A percentile compares a stretch with the other conserved stretches of the same genome.
phyloP scores from a whole-genome alignment of 108 stramenopile genomes.

The Nitzschia sp. region DNA sequence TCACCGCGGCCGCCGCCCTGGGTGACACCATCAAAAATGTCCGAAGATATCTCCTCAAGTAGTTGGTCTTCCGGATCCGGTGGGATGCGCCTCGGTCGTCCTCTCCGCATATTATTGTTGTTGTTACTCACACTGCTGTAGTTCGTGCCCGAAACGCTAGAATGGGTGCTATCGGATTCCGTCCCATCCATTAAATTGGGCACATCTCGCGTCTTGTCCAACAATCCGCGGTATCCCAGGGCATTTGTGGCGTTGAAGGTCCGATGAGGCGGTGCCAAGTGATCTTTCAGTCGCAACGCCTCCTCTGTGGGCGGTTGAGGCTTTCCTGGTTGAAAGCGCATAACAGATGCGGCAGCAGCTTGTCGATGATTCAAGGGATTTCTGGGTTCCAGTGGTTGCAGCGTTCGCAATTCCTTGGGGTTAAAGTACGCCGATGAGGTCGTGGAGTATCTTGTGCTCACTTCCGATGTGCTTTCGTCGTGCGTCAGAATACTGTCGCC shows the following conservation, averaged over 20 bases:
- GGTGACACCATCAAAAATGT: constrained; percentile 32
- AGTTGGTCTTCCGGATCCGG: constrained; percentile 21
- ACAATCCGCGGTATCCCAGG: constrained; percentile 61
- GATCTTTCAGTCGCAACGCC: constrained; percentile 43
- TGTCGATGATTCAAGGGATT: not conserved
- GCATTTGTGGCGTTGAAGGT: constrained; percentile 18
- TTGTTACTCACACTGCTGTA: no score
- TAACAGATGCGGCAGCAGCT: constrained; percentile 28
- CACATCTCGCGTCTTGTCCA: constrained; percentile 80
- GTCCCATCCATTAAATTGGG: constrained; percentile 83
- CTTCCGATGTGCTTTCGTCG: constrained; percentile 20
- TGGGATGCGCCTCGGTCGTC: constrained; percentile 11
- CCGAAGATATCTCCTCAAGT: constrained; percentile 13
- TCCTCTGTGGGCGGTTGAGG: constrained; percentile 45
- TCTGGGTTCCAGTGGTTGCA: constrained; percentile 1
- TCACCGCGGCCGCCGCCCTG: not conserved
- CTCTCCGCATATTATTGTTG: constrained; percentile 10
- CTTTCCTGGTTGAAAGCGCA: constrained; percentile 15
- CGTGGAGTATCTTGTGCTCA: constrained; percentile 39
- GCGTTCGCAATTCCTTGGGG: constrained; percentile 22
- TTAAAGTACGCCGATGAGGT: constrained; percentile 53
- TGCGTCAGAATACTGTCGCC: not conserved
- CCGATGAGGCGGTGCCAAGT: constrained; percentile 26
- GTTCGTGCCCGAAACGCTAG: not conserved
- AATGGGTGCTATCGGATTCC: constrained; percentile 48